These are phyloP conservation scores for Wilcoxina mikolae DNA, from an alignment of 495 filamentous ascomycete genomes.

Conservation along the genomic window DNA sequence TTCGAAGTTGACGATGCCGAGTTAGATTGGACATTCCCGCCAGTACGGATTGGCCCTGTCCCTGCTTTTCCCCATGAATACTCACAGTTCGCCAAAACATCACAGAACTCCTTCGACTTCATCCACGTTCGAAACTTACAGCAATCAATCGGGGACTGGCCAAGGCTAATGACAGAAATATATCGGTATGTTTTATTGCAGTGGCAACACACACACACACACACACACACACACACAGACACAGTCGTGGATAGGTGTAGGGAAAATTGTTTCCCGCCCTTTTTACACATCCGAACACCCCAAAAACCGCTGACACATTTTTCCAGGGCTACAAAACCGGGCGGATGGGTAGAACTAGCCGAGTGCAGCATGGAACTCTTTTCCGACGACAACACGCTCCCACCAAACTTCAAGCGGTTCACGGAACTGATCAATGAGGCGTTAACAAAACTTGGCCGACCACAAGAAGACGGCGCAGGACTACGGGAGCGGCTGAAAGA, in stretches of 20 bases:
- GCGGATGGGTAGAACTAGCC: conserved; percentile 30
- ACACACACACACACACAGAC: too few relatives aligned
- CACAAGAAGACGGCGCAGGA: not conserved
- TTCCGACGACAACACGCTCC: conserved; percentile 3
- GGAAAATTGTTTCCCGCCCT: too few relatives aligned
- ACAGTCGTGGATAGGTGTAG: too few relatives aligned
- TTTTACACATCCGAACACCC: too few relatives aligned
- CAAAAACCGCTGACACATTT: too few relatives aligned
- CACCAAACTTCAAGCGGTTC: not conserved
- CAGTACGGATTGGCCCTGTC: not conserved
- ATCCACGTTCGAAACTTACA: conserved; percentile 41
- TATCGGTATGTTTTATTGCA: conserved; percentile 12
- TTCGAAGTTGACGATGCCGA: conserved; percentile 43
- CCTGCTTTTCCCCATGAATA: conserved; percentile 30
- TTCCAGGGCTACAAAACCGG: conserved; percentile 33
- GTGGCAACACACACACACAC: not conserved
- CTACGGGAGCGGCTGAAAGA: not conserved
- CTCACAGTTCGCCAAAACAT: conserved; percentile 34
- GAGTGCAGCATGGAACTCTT: conserved; percentile 1
- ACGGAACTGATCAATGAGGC: not conserved
- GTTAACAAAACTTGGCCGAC: not conserved
- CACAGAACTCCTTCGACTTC: conserved; percentile 37
- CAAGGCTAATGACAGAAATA: conserved; percentile 30
- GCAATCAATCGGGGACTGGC: conserved; percentile 39
- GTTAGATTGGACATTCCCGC: conserved; percentile 22